These are phyloP conservation scores for Withania somnifera DNA, from an alignment of 305 asterid species.

Conservation along the genomic window DNA sequence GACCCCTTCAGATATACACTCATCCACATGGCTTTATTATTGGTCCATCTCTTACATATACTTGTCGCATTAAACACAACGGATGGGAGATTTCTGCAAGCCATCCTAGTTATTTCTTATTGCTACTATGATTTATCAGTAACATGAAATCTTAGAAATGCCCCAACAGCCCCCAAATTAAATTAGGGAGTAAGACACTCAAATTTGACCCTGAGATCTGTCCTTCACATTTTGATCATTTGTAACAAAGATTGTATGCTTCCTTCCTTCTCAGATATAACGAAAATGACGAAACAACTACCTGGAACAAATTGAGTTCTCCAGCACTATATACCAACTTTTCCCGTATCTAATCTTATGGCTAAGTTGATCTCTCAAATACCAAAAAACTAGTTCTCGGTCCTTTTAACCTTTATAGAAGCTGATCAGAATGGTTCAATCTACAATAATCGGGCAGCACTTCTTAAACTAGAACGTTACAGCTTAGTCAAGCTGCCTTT, in stretches of 20 bases:
- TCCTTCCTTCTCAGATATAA: too few relatives aligned
- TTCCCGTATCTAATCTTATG: too few relatives aligned
- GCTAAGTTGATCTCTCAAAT: too few relatives aligned
- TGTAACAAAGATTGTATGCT: too few relatives aligned
- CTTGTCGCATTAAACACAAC: background rate
- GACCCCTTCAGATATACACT: background rate
- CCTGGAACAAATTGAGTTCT: too few relatives aligned
- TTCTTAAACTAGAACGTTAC: background rate
- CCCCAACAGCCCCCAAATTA: background rate
- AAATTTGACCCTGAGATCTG: too few relatives aligned
- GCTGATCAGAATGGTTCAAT: background rate
- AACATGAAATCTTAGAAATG: background rate
- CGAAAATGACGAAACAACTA: too few relatives aligned
- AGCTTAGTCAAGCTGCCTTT: background rate
- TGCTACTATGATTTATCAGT: background rate
- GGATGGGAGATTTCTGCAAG: background rate
- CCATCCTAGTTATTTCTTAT: background rate
- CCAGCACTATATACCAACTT: too few relatives aligned
- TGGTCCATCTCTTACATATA: background rate
- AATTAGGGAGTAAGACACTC: background rate
- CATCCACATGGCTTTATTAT: background rate
- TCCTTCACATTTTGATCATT: too few relatives aligned
- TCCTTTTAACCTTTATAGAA: background rate
- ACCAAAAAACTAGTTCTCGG: too few relatives aligned
- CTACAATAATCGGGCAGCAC: background rate